Evolutionary conservation across 257 asterid species (phyloP).

Genomic region (Linderniella brevidens): DNA sequence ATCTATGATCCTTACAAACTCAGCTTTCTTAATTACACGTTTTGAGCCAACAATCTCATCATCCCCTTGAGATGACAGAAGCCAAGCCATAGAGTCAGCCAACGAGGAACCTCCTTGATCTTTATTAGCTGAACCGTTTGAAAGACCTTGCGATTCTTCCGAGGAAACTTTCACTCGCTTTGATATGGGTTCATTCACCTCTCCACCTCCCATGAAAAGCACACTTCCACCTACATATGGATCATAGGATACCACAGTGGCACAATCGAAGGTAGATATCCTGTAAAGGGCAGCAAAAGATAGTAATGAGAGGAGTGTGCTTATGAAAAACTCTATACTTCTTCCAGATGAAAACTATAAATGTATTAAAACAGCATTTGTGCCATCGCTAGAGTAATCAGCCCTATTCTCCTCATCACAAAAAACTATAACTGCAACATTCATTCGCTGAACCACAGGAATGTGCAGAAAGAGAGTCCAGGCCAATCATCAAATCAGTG

Average conservation of each 20-base stretch:
- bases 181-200: slow-evolving; percentile 66
- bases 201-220: slow-evolving; percentile 82
- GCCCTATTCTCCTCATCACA: no score
- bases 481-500: no score
- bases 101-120: slow-evolving; percentile 28
- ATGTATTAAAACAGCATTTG: no score
- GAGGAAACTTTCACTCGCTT: slow-evolving; percentile 68
- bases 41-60: slow-evolving; percentile 52
- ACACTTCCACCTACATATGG: slow-evolving; percentile 53
- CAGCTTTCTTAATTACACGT: slow-evolving; percentile 51
- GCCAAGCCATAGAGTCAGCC: slow-evolving; percentile 48
- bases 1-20: slow-evolving; percentile 47
- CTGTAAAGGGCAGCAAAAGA: no score
- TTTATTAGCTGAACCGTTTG: slow-evolving; percentile 27
- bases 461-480: no score
- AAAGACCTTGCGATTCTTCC: slow-evolving; percentile 26
- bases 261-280: slow-evolving; percentile 7
- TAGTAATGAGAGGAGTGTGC: no score
- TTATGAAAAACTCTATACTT: no score
- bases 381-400: no score
- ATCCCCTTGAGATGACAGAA: slow-evolving; percentile 36
- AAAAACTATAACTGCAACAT: no score
- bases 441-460: no score
- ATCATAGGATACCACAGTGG: slow-evolving; percentile 13
- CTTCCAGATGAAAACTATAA: no score